A percentile compares a stretch with the other conserved stretches of the same genome.
Conservation (phyloP, 176 grass and related monocot genomes). For the Oryza glumipatula region DNA sequence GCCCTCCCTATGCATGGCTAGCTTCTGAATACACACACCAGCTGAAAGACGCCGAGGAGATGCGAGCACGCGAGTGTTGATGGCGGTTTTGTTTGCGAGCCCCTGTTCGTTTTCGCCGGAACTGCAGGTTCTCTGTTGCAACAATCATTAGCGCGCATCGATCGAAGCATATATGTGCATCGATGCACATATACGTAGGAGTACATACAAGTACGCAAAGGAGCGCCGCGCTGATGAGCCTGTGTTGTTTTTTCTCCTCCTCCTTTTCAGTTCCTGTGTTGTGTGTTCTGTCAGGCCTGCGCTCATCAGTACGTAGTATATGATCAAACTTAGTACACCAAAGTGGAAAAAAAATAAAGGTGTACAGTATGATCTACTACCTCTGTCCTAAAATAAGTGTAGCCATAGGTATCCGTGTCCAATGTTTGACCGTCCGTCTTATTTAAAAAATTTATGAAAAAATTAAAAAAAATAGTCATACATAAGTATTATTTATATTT, state of each 20-base stretch:
- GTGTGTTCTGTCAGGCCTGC: not conserved
- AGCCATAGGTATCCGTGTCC: too few species aligned
- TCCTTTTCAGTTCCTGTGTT: not conserved
- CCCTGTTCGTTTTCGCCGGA: constrained; percentile 51
- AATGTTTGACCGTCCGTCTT: too few species aligned
- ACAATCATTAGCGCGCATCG: constrained; percentile 38
- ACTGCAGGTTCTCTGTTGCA: constrained; percentile 22
- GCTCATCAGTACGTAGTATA: not conserved
- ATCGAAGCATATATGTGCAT: not conserved
- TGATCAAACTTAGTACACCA: not conserved
- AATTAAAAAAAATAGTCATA: too few species aligned
- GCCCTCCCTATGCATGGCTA: not conserved
- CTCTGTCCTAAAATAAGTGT: too few species aligned
- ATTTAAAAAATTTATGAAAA: too few species aligned
- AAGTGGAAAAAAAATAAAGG: not conserved
- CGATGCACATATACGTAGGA: too few species aligned
- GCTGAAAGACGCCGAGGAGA: constrained; percentile 24
- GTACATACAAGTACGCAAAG: not conserved
- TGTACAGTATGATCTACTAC: not conserved
- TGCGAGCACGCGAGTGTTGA: constrained; percentile 16
- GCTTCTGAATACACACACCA: not conserved
- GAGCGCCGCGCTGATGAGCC: not conserved
- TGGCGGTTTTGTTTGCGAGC: constrained; percentile 53
- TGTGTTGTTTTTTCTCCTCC: not conserved
- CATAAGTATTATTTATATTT: too few species aligned